Base-by-base conservation (phyloP, 768 basidiomycete species). In the Tephrocybe sp. region DNA sequence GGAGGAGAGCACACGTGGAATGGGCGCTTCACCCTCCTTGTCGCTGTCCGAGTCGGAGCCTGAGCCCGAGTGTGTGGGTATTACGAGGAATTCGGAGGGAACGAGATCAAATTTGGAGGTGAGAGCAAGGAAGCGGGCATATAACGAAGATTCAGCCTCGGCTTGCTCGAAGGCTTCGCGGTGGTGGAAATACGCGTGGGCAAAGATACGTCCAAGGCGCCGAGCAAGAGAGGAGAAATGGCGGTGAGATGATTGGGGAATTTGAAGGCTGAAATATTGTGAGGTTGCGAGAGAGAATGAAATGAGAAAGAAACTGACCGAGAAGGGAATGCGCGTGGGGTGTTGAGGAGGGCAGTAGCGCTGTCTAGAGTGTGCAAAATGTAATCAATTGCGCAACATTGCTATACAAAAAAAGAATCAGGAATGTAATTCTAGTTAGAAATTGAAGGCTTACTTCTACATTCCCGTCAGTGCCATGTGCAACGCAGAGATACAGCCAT, bases 341-440 rank as follows among this genome's bases (percentile, higher is more conserved):
- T 94, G 67, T 93, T 97, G 29, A 98, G 74, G 37, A 97, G 75
- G 1, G 93, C 90, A 0, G 91, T 94, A 3, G 93, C 92, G 57
- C 90, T 93, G 67, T 98, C 95, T 6, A 97, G 75, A 0, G 93
- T 97, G 67, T 91, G 93, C 10, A 88, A 71, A 51, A 91, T 94
- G 69, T 98, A 98, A 73, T 97, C 94, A 36, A 97, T 95, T 3
- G 95, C 95, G 64, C 91, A 94, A 68, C 95, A 99, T 80, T 93
- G 90, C 85, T 90, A 48, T 25, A 40, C 16, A 46, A 48, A 15
- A 29, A 8, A 16, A 30, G 31, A 4, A 36, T 46, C 22, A 27
- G n/a, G n/a, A n/a, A n/a, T n/a, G n/a, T n/a, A n/a, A n/a, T n/a
- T n/a, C 11, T 27, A 15, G 16, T 23, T 45, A 16, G 24, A 36